Evolutionary conservation across 2,329 filamentous ascomycete genomes (phyloP), one percentile per base, ranked within the genome.

Genomic region (Talaromyces sp.): DNA sequence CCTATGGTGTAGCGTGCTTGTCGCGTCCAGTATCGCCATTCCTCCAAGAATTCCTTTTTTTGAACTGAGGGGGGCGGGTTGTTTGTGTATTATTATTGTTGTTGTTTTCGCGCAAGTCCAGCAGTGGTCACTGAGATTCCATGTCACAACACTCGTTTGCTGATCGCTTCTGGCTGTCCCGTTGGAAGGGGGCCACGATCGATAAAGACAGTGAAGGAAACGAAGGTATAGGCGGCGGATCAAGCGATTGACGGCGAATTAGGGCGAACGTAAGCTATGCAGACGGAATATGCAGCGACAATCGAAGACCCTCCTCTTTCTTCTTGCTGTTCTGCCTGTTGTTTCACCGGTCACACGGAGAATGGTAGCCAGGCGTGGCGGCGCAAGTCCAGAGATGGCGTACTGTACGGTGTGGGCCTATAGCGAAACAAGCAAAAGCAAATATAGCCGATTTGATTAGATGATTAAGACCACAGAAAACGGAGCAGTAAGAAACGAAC

Each of bases 381-480:
- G 18, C 44, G 56, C 47, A 56, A 47, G 52, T 56, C 34, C 51
- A 40, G 56, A 57, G 61, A 62, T 61, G 60, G 61, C 65, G 64
- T 66, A 68, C 65, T 64, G 62, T 64, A 63, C 66, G 61, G 55
- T 40, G 56, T 44, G 61, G 61, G 61, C 61, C 61, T 62, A 59
- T 57, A 51, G 27, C 27, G 30, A 59, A 54, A 52, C 57, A 62
- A 44, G 56, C 47, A 52, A 62, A 53, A 54, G 47, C 56, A 52
- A 44, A 60, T 42, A 58, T 33, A 58, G 55, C 27, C 56, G 54
- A 36, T 59, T 54, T 59, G 44, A 60, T 63, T 60, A 55, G 56
- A 56, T 55, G 56, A 61, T 50, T 57, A 64, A 12, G 51, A 57
- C 54, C 56, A 60, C 51, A 44, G 53, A 58, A 14, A 18, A n/a